Evolutionary conservation across 441 rosid species (phyloP), one percentile per base, ranked within the genome.

Genomic region (Erodium moschatum): DNA sequence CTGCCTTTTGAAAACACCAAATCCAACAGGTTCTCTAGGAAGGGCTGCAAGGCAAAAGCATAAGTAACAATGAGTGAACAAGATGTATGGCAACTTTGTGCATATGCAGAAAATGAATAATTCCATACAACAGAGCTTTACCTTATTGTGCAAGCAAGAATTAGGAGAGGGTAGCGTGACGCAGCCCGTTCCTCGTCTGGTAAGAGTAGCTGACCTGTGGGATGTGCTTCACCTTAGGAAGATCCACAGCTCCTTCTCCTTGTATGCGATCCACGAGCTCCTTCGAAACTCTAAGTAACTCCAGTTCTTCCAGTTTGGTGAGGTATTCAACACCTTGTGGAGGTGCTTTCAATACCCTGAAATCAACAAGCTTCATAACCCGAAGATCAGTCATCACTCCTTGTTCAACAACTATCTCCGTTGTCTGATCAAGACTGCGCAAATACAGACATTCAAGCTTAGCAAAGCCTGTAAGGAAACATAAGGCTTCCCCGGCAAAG

Each of bases 221-320:
- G 33, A 61, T 61, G 33, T 61, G 65, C 13, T 61, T 61, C n/a
- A 61, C 65, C 29, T 12, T 61, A 20, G 65, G 21, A 61, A 11
- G 12, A 61, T 61, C 29, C 13, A 20, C 29, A 1, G 31, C 33
- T 61, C 31, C 33, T 8, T 61, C 65, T 61, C 29, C 65, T 61
- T 11, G 29, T 21, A 61, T 20, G 33, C 33, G 13, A 11, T 8
- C 65, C 15, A 61, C 33, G 3, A 61, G 33, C 20, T 61, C 31
- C 20, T 61, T 11, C 8, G 65, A 61, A 61, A 24, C 65, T n/a
- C 20, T 12, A 8, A 9, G 21, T 4, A 61, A 13, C 1, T 20
- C 2, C 61, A 54, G 4, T 54, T 54, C 21, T 54, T 54, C 20
- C 9, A 54, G 61, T 18, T 54, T 54, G 61, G 21, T 6, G 20